Base-by-base conservation (phyloP, 495 filamentous ascomycete genomes). In the Neurospora hispaniola region DNA sequence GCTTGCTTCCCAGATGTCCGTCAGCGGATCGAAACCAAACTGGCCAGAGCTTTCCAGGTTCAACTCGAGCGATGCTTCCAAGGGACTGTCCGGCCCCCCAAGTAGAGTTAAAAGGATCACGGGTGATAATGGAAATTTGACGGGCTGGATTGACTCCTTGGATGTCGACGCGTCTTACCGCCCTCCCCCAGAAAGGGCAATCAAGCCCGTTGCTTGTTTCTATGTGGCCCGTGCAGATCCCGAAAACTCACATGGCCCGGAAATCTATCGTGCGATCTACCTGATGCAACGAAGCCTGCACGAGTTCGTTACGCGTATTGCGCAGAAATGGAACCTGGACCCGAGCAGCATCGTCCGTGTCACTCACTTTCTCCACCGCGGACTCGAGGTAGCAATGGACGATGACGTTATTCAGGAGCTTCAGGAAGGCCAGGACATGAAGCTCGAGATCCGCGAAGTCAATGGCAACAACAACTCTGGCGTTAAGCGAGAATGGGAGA, bases 341-440 rank as follows among this genome's bases (percentile, higher is more conserved):
- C 86, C 91, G 0, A 80, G 83, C 3, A 87, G 86, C 41, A 88
- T 98, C 48, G 80, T 89, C 14, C 89, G 91, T 40, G 89, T 90
- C 2, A 80, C 97, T 31, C 92, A 86, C 43, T 83, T 94, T 72
- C 90, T 91, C 35, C 81, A 87, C 31, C 88, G 88, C 72, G 93
- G 94, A 0, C 79, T 98, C 5, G 88, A 92, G 75, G 90, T 99
- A 66, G 89, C 94, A 79, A 86, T 98, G 71, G 96, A 99, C 79
- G 93, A 99, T 74, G 94, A 97, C 69, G 90, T 96, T 40, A 89
- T 99, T 23, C 87, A 87, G n/a, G 91, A 94, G 79, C 85, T 98
- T 18, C 86, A 90, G 0, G 96, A 99, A 82, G 94, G 94, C 9
- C 93, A 98, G 78, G 95, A 97, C 77, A 94, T 99, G 90, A 86